phyloP scores from a whole-genome alignment of 108 stramenopile genomes.

The Poteriospumella lacustris region DNA sequence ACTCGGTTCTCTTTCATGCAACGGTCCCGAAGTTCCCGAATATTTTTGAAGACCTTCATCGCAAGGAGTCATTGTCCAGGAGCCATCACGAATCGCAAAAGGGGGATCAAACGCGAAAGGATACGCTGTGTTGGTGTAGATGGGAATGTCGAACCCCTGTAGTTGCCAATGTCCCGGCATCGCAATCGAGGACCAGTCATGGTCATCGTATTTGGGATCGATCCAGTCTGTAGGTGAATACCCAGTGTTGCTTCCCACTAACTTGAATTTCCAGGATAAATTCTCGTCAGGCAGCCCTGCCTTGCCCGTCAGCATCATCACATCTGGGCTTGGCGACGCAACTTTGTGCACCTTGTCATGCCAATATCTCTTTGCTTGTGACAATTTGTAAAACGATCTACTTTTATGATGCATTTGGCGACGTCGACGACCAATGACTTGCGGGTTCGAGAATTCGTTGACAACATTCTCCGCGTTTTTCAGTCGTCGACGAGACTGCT shows the following conservation, averaged over 20 bases:
- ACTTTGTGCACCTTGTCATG: background rate
- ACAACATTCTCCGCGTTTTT: too few relatives aligned
- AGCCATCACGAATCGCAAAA: background rate
- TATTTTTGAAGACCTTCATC: constrained; percentile 34
- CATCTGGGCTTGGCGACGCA: background rate
- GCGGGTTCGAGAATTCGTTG: too few relatives aligned
- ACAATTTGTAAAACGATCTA: background rate
- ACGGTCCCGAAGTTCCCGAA: background rate
- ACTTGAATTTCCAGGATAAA: background rate
- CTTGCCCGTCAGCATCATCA: background rate
- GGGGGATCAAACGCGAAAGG: constrained; percentile 26
- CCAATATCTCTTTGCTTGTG: background rate
- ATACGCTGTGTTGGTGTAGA: constrained; percentile 58
- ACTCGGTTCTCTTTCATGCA: constrained; percentile 42
- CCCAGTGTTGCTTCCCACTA: background rate
- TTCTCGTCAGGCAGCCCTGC: background rate
- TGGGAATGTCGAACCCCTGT: constrained; percentile 42
- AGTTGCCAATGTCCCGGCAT: constrained; percentile 47
- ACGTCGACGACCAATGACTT: background rate
- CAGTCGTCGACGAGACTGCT: too few relatives aligned
- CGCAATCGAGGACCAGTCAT: background rate
- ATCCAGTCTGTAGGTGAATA: background rate
- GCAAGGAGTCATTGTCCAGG: background rate
- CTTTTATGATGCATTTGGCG: background rate
- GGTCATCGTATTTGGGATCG: background rate